These are phyloP conservation scores for Conidiobolus incongruus DNA, from an alignment of 371 early-diverging fungal genomes.

Conservation along the genomic window DNA sequence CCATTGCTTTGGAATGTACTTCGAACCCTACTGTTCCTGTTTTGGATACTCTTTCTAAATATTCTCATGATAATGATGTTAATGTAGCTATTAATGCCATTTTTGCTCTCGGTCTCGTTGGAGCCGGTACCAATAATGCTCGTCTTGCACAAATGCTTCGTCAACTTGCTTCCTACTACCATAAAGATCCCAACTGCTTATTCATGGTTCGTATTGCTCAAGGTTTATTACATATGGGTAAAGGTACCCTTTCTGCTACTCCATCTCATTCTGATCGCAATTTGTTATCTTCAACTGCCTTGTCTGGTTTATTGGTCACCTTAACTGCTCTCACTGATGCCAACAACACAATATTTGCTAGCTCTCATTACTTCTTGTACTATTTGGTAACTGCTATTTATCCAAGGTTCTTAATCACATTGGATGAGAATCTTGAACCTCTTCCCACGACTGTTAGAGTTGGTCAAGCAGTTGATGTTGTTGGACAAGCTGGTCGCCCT, in stretches of 20 bases:
- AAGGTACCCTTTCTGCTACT: constrained; percentile 90
- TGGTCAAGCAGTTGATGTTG: constrained; percentile 97
- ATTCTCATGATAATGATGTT: constrained; percentile 88
- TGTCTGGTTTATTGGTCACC: constrained; percentile 69
- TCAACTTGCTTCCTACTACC: constrained; percentile 88
- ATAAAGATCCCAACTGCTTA: constrained; percentile 81
- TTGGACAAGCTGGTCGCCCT: constrained; percentile 97
- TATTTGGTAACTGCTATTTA: constrained; percentile 83
- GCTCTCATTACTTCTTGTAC: constrained; percentile 72
- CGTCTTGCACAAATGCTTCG: constrained; percentile 93
- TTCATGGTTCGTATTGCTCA: constrained; percentile 94
- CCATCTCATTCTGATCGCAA: constrained; percentile 82
- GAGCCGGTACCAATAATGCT: constrained; percentile 99
- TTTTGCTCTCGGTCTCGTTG: constrained; percentile 96
- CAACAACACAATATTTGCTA: constrained; percentile 22
- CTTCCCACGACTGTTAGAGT: constrained; percentile 80
- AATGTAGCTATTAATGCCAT: constrained; percentile 91
- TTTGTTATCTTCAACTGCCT: constrained; percentile 76
- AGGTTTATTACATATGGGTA: constrained; percentile 93
- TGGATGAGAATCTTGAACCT: constrained; percentile 62
- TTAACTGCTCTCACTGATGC: constrained; percentile 77
- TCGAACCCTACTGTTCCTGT: constrained; percentile 85
- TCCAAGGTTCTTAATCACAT: constrained; percentile 90
- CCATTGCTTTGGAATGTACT: constrained; percentile 84
- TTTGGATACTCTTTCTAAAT: constrained; percentile 88